Evolutionary conservation across 768 basidiomycete species (phyloP), one percentile per base, ranked within the genome.

Genomic region (Mycena galericulata): DNA sequence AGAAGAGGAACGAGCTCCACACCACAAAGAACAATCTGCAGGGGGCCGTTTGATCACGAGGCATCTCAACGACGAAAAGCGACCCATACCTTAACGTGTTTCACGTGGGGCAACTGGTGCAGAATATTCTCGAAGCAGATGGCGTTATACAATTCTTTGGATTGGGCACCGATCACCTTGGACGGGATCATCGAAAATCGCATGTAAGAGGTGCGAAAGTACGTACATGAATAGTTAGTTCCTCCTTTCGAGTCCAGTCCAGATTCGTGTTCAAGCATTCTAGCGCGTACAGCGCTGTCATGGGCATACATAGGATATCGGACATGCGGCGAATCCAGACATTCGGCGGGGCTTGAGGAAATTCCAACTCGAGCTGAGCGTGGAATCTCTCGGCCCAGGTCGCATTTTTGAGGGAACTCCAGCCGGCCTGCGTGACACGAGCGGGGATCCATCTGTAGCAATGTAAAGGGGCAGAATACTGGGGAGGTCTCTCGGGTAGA

Each of bases 181-280:
- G 26, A 4, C 5, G n/a, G 40, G 34, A 32, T 20, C 1, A n/a
- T 20, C 1, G 7, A 14, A 20, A 22, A 7, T n/a, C 10, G 7
- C 7, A 10, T 17, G n/a, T 38, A 10, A 34, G 54, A 11, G 22
- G 4, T 3, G 38, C 5, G 20, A 38, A 38, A 6, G n/a, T 14
- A 59, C 73, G 4, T 68, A 80, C 79, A 62, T 80, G 79, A 30
- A 80, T 77, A 18, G 51, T 49, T 15, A 49, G 26, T 2, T 12
- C 26, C 2, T 49, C 47, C 26, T 49, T 49, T 26, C 26, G 26
- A 14, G 24, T 49, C 47, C 47, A 50, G 6, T 26, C 49, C 8
- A 30, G 20, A n/a, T 29, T 20, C 5, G 18, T 17, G 26, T 30
- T 50, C 15, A 50, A 17, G 49, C 49, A 50, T 32, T 50, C 49